Conservation (phyloP, 2,329 filamentous ascomycete genomes). For the Sporothrix euskadiensis region DNA sequence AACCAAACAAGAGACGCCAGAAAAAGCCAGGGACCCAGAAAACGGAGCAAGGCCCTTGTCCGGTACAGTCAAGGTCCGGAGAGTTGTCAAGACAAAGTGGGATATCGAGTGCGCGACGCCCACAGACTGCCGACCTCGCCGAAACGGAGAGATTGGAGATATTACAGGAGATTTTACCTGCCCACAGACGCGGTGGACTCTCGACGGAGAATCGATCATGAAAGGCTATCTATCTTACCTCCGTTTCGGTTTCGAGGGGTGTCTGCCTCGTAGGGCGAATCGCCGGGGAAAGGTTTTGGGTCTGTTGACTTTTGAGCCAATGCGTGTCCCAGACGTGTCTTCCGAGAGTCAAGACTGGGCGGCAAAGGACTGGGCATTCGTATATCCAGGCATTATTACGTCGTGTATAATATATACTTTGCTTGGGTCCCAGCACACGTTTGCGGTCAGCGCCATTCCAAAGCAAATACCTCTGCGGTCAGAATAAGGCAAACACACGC, state of each 20-base stretch:
- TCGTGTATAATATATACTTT: background rate
- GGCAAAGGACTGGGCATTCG: background rate
- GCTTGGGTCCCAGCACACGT: background rate
- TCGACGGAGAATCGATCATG: background rate
- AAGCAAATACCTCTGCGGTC: background rate
- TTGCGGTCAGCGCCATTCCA: background rate
- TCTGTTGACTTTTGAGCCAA: background rate
- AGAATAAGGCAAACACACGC: no score
- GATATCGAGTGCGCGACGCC: background rate
- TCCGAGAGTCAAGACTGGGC: background rate
- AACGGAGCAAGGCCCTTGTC: background rate
- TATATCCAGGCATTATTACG: background rate
- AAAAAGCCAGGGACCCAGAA: background rate
- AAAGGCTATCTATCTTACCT: background rate
- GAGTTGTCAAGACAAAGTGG: background rate
- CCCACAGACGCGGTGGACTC: background rate
- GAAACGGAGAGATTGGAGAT: background rate
- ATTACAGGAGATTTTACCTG: background rate
- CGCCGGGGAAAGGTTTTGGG: background rate
- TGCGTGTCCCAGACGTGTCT: background rate
- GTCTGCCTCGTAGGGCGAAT: background rate
- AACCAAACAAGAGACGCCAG: background rate
- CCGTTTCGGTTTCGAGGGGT: background rate
- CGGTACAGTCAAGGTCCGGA: background rate
- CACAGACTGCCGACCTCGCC: background rate